Percentiles rank a stretch among this genome's conserved stretches.
phyloP scores from a whole-genome alignment of 2,329 filamentous ascomycete genomes.

The Fusarium sp. region DNA sequence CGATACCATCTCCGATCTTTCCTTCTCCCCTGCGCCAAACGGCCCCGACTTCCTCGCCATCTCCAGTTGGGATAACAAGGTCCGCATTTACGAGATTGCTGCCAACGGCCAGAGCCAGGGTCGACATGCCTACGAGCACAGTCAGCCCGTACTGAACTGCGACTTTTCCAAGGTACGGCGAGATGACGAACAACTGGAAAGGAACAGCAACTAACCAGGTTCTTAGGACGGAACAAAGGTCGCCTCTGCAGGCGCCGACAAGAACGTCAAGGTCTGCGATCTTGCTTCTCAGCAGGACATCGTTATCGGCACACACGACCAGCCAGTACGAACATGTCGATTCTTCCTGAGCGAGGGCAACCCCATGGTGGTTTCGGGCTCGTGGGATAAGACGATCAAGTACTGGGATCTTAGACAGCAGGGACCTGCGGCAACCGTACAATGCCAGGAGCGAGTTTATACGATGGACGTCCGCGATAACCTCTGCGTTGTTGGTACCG shows the following conservation, averaged over 20 bases:
- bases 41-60: constrained; percentile 84
- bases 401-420: constrained; percentile 85
- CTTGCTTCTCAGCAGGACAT: constrained; percentile 74
- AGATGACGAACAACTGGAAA: not conserved
- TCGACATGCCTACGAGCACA: constrained; percentile 87
- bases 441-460: constrained; percentile 84
- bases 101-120: constrained; percentile 82
- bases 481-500: constrained; percentile 90
- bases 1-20: constrained; percentile 89
- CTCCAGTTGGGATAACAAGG: constrained; percentile 97
- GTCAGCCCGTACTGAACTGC: constrained; percentile 84
- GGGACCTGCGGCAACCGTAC: constrained; percentile 73
- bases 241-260: constrained; percentile 89
- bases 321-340: constrained; percentile 81
- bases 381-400: constrained; percentile 91
- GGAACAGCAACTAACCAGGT: constrained; percentile 13
- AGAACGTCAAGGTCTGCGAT: constrained; percentile 89
- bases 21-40: constrained; percentile 76
- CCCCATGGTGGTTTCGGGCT: constrained; percentile 90
- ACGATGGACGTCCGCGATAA: constrained; percentile 92
- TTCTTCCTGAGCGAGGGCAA: constrained; percentile 80
- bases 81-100: constrained; percentile 94
- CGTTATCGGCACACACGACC: constrained; percentile 87
- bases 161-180: constrained; percentile 86
- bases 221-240: constrained; percentile 88